Conservation (phyloP, 331 rosid genomes). For the Stylosanthes scabra region DNA sequence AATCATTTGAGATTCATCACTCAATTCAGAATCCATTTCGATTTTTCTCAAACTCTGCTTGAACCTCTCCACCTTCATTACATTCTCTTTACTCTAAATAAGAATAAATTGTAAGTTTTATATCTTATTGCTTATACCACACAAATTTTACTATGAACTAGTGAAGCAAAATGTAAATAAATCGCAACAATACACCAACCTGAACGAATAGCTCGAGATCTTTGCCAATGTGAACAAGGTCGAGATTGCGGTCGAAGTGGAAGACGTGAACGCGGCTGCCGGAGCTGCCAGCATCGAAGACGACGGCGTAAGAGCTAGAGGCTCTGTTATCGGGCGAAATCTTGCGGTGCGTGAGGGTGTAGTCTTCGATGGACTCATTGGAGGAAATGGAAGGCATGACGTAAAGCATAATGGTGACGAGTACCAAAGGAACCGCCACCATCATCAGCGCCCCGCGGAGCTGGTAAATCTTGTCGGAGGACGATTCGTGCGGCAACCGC, state of each 20-base stretch:
- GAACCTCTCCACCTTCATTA: no score
- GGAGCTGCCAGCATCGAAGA: conserved; percentile 96
- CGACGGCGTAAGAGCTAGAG: conserved; percentile 62
- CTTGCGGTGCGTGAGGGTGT: conserved; percentile 59
- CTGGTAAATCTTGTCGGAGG: conserved; percentile 72
- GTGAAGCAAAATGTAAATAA: no score
- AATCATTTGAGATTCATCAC: no score
- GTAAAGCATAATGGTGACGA: conserved; percentile 66
- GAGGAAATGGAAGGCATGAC: conserved; percentile 61
- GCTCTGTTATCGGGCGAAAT: conserved; percentile 54
- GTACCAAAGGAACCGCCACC: conserved; percentile 66
- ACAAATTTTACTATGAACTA: no score
- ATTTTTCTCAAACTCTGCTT: no score
- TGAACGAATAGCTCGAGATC: conserved; percentile 87
- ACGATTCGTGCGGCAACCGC: conserved; percentile 60
- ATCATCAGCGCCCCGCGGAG: conserved; percentile 74
- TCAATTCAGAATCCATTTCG: no score
- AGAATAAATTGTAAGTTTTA: no score
- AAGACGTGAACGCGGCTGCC: conserved; percentile 98
- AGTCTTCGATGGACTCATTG: conserved; percentile 46
- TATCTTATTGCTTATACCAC: no score
- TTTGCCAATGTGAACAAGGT: conserved; percentile 89
- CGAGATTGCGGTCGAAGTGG: conserved; percentile 67
- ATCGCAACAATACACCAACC: conserved; percentile 38
- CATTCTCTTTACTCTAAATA: no score